Conservation (phyloP, 2,329 filamentous ascomycete genomes). For the Rhinocladiella mackenziei region DNA sequence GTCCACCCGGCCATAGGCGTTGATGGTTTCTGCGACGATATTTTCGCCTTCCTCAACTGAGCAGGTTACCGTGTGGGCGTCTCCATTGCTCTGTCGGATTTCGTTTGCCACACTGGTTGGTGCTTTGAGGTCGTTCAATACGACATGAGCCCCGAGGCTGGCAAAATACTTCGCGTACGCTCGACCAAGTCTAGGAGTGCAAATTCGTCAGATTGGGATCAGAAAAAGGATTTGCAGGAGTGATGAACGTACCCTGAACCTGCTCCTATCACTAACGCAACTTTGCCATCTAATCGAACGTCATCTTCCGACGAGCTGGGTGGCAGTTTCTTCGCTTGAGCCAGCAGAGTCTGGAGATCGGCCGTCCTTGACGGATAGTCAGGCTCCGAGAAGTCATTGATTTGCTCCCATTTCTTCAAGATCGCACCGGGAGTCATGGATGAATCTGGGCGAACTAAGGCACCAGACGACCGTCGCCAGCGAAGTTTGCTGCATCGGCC, state of each 20-base stretch:
- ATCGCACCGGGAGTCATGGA: constrained; percentile 84
- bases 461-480: constrained; percentile 89
- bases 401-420: constrained; percentile 81
- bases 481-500: constrained; percentile 88
- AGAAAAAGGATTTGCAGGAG: no score
- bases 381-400: constrained; percentile 79
- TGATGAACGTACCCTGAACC: constrained; percentile 69
- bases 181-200: constrained; percentile 75
- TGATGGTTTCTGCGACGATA: constrained; percentile 45
- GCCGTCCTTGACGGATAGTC: constrained; percentile 79
- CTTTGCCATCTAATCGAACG: constrained; percentile 77
- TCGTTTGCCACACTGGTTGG: constrained; percentile 87
- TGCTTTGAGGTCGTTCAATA: constrained; percentile 91
- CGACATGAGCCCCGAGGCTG: constrained; percentile 75
- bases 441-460: constrained; percentile 82
- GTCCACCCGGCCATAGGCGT: constrained; percentile 21
- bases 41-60: constrained; percentile 88
- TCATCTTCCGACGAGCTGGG: constrained; percentile 68
- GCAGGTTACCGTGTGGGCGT: constrained; percentile 88
- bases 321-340: constrained; percentile 74
- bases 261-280: constrained; percentile 81
- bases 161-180: constrained; percentile 85
- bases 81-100: constrained; percentile 83
- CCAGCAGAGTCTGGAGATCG: constrained; percentile 81
- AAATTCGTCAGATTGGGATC: constrained; percentile 41